Evolutionary conservation across 1,284 basidiomycete species (phyloP).

Genomic region (Somion occarium): DNA sequence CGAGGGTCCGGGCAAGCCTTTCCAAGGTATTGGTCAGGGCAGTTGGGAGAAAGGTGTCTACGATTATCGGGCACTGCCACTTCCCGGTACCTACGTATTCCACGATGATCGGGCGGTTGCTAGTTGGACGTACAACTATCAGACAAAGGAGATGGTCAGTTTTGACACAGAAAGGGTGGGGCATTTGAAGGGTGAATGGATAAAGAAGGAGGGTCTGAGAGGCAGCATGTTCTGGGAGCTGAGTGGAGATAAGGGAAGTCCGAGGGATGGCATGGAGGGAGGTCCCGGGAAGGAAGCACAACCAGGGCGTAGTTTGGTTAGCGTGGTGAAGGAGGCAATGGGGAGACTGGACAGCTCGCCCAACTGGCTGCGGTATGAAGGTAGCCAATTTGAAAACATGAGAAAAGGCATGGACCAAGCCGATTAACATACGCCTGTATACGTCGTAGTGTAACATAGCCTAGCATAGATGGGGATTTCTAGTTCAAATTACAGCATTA

Average conservation of each 20-base stretch:
- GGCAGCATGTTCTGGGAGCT: constrained; percentile 89
- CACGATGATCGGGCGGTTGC: constrained; percentile 56
- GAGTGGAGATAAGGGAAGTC: constrained; percentile 70
- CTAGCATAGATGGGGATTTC: background rate
- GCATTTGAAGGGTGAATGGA: constrained; percentile 71
- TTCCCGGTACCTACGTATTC: constrained; percentile 59
- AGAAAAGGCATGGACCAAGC: constrained; percentile 52
- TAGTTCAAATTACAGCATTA: background rate
- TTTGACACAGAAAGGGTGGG: constrained; percentile 74
- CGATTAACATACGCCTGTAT: too few relatives aligned
- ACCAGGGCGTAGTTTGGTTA: constrained; percentile 49
- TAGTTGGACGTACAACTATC: constrained; percentile 71
- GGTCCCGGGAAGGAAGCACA: constrained; percentile 31
- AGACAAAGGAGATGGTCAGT: constrained; percentile 71
- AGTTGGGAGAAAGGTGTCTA: constrained; percentile 80
- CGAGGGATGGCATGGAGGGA: constrained; percentile 64
- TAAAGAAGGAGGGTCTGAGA: constrained; percentile 61
- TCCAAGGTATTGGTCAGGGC: constrained; percentile 70
- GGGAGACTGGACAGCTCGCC: constrained; percentile 58
- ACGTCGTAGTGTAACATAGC: constrained; percentile 8
- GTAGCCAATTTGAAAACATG: constrained; percentile 74
- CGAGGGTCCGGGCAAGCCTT: constrained; percentile 74
- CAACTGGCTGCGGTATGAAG: constrained; percentile 72
- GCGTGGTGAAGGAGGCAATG: constrained; percentile 70
- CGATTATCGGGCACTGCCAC: constrained; percentile 75